Percentiles rank a stretch among this genome's conserved stretches.
Evolutionary conservation across 768 basidiomycete genomes (phyloP).

Genomic region (Leccinum truebloodii): DNA sequence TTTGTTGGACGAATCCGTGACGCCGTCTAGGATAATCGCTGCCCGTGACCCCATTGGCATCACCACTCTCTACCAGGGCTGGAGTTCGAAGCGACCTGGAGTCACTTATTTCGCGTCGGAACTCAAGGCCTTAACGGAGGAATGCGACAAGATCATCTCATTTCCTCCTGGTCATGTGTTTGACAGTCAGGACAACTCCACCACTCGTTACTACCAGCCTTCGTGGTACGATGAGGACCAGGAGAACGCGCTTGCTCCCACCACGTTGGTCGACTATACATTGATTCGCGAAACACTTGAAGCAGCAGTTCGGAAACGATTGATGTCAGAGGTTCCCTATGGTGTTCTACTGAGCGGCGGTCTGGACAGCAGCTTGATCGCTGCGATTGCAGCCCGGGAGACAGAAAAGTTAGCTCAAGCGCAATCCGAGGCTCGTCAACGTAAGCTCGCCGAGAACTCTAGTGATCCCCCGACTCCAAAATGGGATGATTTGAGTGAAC

Average conservation of each 20-base stretch:
- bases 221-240: constrained; percentile 85
- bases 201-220: constrained; percentile 84
- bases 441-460: constrained; percentile 49
- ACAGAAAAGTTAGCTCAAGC: constrained; percentile 88
- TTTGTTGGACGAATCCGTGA: constrained; percentile 88
- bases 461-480: constrained; percentile 63
- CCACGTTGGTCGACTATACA: constrained; percentile 60
- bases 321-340: constrained; percentile 99
- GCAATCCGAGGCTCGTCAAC: constrained; percentile 68
- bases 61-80: constrained; percentile 97
- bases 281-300: constrained; percentile 81
- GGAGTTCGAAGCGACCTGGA: constrained; percentile 80
- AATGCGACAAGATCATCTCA: constrained; percentile 91
- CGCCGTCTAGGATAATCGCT: constrained; percentile 89
- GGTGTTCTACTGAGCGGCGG: constrained; percentile 96
- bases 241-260: constrained; percentile 57
- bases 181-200: constrained; percentile 79
- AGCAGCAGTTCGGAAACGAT: constrained; percentile 87
- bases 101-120: constrained; percentile 94
- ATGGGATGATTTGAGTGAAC: constrained; percentile 47
- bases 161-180: constrained; percentile 98
- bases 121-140: constrained; percentile 78
- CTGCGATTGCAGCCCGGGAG: constrained; percentile 90
- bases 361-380: constrained; percentile 94
- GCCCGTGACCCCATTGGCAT: constrained; percentile 97